Conservation (phyloP, 2,329 filamentous ascomycete genomes). For the Dactylonectria estremocensis region DNA sequence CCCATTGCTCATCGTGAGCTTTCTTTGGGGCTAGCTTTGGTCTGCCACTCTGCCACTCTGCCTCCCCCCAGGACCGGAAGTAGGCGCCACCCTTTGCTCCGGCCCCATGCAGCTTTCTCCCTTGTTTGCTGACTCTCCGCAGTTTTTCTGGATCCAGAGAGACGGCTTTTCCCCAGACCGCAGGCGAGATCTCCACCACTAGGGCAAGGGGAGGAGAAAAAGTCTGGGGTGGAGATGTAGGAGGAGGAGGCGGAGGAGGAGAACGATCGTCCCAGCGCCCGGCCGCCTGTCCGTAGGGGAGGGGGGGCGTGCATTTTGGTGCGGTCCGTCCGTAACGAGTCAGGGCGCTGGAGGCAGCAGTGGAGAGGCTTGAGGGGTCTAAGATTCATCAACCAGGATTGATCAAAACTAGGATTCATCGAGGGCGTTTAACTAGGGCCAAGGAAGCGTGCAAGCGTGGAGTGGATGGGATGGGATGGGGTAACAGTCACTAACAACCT, state of each 20-base stretch:
- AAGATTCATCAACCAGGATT: conserved; percentile 7
- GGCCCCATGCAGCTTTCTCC: conserved; percentile 35
- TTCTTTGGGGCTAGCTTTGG: conserved; percentile 11
- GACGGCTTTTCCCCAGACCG: conserved; percentile 10
- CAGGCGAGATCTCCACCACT: conserved; percentile 45
- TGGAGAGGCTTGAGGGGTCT: conserved; percentile 21
- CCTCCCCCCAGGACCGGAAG: conserved; percentile 36
- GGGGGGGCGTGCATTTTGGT: conserved; percentile 26
- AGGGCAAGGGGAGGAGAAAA: conserved; percentile 41
- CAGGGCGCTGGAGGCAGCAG: conserved; percentile 27
- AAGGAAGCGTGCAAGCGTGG: conserved; percentile 12
- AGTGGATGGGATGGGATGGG: conserved; percentile 1
- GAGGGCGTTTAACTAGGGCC: conserved; percentile 18
- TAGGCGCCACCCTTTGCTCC: conserved; percentile 50
- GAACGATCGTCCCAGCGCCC: conserved; percentile 32
- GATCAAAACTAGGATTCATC: conserved; percentile 37
- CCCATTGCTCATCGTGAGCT: conserved; percentile 34
- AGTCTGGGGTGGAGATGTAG: conserved; percentile 15
- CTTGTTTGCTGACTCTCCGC: conserved; percentile 23
- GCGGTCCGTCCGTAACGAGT: conserved; percentile 39
- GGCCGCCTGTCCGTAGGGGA: conserved; percentile 39
- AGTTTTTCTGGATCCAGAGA: conserved; percentile 22
- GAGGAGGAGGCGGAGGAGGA: too few relatives aligned
- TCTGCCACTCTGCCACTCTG: too few relatives aligned
- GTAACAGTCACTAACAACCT: not conserved